Percentiles rank a stretch among this genome's conserved stretches.
Evolutionary conservation across 225 moss, liverwort and hornwort genomes (phyloP).

Genomic region (Thuidium tamariscinum): DNA sequence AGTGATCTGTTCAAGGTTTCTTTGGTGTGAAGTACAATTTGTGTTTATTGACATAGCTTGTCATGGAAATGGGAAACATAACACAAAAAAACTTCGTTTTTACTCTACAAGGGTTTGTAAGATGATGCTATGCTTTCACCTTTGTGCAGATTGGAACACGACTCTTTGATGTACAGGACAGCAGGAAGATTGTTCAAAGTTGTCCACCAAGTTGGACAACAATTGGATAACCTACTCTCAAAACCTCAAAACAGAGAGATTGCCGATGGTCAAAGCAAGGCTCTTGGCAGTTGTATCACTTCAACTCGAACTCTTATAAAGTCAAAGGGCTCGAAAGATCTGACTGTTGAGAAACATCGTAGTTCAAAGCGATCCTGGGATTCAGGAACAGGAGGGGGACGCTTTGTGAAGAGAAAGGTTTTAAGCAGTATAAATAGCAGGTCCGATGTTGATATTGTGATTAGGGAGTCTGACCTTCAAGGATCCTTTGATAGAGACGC

Average conservation of each 20-base stretch:
- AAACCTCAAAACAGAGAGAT: slow-evolving; percentile 24
- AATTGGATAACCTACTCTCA: slow-evolving; percentile 29
- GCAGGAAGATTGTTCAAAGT: slow-evolving; percentile 71
- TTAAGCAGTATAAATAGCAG: slow-evolving; percentile 41
- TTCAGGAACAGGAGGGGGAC: slow-evolving; percentile 30
- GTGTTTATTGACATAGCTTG: background rate
- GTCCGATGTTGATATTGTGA: slow-evolving; percentile 43
- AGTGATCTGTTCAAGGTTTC: background rate
- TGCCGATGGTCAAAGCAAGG: slow-evolving; percentile 48
- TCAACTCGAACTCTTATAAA: slow-evolving; percentile 41
- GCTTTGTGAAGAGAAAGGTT: slow-evolving; percentile 48
- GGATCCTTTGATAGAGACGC: slow-evolving; percentile 41
- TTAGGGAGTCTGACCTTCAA: slow-evolving; percentile 60
- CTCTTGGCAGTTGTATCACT: slow-evolving; percentile 37
- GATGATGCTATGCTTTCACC: background rate
- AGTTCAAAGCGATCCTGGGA: slow-evolving; percentile 69
- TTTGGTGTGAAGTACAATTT: background rate
- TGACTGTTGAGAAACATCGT: slow-evolving; percentile 23
- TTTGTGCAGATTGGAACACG: slow-evolving; percentile 48
- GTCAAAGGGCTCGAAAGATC: slow-evolving; percentile 33
- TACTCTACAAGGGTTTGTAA: background rate
- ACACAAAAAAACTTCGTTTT: background rate
- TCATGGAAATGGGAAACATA: background rate
- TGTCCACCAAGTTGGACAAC: slow-evolving; percentile 54
- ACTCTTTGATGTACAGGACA: slow-evolving; percentile 40